phyloP scores from a whole-genome alignment of 768 basidiomycete species.

The Tylopilus intermedius region DNA sequence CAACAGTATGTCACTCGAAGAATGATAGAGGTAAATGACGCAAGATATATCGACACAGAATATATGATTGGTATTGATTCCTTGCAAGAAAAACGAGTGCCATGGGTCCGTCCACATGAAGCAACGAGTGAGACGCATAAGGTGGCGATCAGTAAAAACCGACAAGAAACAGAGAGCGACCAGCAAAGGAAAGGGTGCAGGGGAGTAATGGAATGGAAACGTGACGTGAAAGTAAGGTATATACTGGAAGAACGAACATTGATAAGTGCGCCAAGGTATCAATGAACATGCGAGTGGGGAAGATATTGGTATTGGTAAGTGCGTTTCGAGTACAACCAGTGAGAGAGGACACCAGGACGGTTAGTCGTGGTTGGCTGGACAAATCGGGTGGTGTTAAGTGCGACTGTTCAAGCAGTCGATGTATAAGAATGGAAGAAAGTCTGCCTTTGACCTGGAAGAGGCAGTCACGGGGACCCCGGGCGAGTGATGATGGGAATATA shows the following conservation, averaged over 20 bases:
- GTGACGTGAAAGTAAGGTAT: conserved; percentile 1
- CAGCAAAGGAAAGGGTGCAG: conserved; percentile 1
- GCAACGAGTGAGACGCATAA: background rate
- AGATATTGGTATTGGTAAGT: conserved; percentile 7
- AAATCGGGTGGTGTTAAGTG: background rate
- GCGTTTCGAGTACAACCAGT: conserved; percentile 15
- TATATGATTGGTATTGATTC: conserved; percentile 15
- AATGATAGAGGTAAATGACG: background rate
- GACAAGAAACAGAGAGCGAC: background rate
- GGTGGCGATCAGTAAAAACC: background rate
- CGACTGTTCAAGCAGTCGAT: background rate
- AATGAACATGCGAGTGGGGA: conserved; percentile 1
- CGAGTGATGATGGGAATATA: background rate
- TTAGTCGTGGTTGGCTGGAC: background rate
- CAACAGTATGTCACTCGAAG: background rate
- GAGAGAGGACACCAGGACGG: background rate
- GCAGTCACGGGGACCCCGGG: background rate
- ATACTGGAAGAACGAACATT: conserved; percentile 4
- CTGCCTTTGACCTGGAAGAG: background rate
- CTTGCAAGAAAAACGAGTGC: conserved; percentile 8
- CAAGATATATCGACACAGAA: conserved; percentile 5
- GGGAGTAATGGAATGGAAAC: no score
- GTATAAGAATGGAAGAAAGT: background rate
- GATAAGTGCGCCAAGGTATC: conserved; percentile 14
- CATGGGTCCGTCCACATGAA: conserved; percentile 3